Evolutionary conservation across 768 basidiomycete genomes (phyloP), one percentile per base, ranked within the genome.

Genomic region (Mycena metata): DNA sequence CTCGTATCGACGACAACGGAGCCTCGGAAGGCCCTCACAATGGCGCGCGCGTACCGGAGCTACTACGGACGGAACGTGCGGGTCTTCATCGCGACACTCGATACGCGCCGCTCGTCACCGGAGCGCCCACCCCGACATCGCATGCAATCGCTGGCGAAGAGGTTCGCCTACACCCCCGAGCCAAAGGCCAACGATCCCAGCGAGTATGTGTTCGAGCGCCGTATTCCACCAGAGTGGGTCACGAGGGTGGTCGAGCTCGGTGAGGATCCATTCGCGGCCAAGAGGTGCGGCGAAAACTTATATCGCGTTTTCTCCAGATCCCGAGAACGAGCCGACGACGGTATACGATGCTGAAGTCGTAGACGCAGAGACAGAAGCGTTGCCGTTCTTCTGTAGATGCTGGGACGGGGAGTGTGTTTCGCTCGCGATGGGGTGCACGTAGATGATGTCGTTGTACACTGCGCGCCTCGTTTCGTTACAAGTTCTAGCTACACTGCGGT

Each of bases 401-500:
- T 5, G 15, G 16, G 39, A 36, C 11, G 19, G n/a, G 19, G 55
- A 56, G 3, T 42, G 41, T 12, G 55, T 24, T 56, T 41, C 41
- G 41, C 17, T 42, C 10, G 24, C 54, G 13, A 54, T 35, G 4
- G 35, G 33, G 52, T n/a, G 24, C n/a, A 36, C 23, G 23, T 42
- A 43, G 35, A 19, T 36, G 47, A 41, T 35, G 46, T 15, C n/a
- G 21, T 16, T 39, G 50, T 43, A n/a, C 49, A 50, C 39, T 19
- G 51, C 42, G 36, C 49, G 17, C 23, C 35, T 16, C 17, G 15
- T 33, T 2, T 21, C 23, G 30, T 10, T 43, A 46, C 43, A 35
- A 33, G 13, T 19, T 46, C 43, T 63, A 47, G 11, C 55, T 55
- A 63, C 41, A 13, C 50, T 47, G 5, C 64, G 19, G 33, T 15